Percentiles rank a stretch among this genome's conserved stretches.
phyloP scores from a whole-genome alignment of 306 rosid genomes.

The Lathyrus oleraceus region DNA sequence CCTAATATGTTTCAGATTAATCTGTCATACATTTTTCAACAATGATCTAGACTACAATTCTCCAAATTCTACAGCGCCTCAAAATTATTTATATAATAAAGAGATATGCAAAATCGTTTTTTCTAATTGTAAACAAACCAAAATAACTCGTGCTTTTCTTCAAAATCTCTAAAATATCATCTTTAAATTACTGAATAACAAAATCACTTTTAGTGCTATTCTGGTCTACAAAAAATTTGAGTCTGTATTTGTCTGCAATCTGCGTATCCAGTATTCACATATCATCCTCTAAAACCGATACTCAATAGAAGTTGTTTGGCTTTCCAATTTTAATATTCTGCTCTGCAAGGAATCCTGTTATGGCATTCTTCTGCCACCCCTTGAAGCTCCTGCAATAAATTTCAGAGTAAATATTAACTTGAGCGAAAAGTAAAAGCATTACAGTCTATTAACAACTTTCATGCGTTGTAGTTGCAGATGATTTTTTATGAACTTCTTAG shows the following conservation, averaged over 20 bases:
- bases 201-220: background rate
- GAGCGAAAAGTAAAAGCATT: conserved; percentile 18
- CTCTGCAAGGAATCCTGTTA: conserved; percentile 61
- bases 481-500: background rate
- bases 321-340: conserved; percentile 71
- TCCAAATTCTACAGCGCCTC: background rate
- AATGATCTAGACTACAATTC: background rate
- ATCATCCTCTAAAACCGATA: conserved; percentile 33
- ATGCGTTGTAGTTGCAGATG: background rate
- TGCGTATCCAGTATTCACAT: conserved; percentile 13
- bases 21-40: conserved; percentile 3
- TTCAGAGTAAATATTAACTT: conserved; percentile 1
- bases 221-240: conserved; percentile 10
- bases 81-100: background rate
- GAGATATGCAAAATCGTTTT: background rate
- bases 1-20: too few species aligned
- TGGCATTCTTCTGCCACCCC: conserved; percentile 95
- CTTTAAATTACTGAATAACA: background rate
- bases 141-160: background rate
- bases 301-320: conserved; percentile 65
- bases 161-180: background rate
- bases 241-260: background rate
- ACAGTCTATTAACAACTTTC: background rate
- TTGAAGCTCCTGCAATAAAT: conserved; percentile 79
- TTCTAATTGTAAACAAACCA: background rate